Conservation (phyloP, 768 basidiomycete species). For the Auricularia auricula-judae region DNA sequence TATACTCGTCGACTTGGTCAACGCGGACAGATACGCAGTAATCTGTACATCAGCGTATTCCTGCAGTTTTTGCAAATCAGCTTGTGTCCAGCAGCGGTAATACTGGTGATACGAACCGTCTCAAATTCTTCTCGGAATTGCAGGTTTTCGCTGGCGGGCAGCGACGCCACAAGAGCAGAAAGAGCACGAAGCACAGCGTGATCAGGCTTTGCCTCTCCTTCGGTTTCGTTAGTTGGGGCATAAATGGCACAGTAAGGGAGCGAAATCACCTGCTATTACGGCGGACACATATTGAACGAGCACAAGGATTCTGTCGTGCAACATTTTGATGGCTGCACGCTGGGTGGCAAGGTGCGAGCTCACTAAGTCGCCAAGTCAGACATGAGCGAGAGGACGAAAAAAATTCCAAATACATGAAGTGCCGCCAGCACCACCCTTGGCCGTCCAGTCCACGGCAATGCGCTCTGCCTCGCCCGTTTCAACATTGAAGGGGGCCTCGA, state of each 20-base stretch:
- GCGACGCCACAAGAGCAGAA: constrained; percentile 72
- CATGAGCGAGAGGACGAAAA: constrained; percentile 2
- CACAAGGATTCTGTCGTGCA: constrained; percentile 79
- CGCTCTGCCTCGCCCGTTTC: constrained; percentile 98
- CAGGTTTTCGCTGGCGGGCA: constrained; percentile 78
- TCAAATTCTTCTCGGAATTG: constrained; percentile 83
- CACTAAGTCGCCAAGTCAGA: constrained; percentile 36
- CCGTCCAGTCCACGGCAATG: constrained; percentile 95
- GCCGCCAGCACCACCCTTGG: constrained; percentile 72
- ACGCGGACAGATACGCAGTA: constrained; percentile 73
- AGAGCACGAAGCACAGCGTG: constrained; percentile 75
- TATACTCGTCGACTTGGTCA: constrained; percentile 81
- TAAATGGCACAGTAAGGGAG: background rate
- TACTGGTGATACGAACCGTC: constrained; percentile 40
- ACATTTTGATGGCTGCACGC: constrained; percentile 91
- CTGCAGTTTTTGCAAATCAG: constrained; percentile 26
- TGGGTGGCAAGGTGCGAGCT: constrained; percentile 86
- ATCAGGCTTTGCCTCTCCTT: constrained; percentile 68
- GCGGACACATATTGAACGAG: constrained; percentile 80
- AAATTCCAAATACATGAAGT: constrained; percentile 44
- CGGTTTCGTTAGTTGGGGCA: background rate
- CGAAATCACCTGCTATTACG: constrained; percentile 53
- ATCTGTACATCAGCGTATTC: constrained; percentile 95
- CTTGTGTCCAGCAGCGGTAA: background rate
- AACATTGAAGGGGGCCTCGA: constrained; percentile 77